Evolutionary conservation across 352 stramenopile species (phyloP).

Genomic region (Phytophthora cactorum): DNA sequence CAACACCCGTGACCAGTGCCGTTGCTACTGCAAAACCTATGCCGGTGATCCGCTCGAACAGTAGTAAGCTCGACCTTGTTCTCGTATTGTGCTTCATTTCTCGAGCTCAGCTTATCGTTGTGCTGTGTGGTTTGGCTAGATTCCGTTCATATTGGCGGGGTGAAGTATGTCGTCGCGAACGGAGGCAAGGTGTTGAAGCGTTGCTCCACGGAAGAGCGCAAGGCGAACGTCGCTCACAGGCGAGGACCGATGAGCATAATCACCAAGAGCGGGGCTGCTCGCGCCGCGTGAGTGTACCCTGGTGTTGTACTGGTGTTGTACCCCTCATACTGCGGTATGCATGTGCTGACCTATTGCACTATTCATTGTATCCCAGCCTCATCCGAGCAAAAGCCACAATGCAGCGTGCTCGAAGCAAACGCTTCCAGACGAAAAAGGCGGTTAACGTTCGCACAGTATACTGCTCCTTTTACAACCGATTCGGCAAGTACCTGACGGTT

Average conservation of each 20-base stretch:
- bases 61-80: constrained; percentile 10
- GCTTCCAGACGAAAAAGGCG: constrained; percentile 38
- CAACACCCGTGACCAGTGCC: not conserved
- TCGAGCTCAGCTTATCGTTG: constrained; percentile 2
- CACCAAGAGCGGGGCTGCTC: constrained; percentile 37
- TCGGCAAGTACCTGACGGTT: constrained; percentile 54
- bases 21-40: constrained; percentile 7
- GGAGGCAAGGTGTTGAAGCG: constrained; percentile 54
- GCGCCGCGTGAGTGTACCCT: constrained; percentile 42
- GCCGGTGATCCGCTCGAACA: constrained; percentile 22
- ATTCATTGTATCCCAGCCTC: constrained; percentile 26
- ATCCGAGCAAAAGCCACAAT: constrained; percentile 59
- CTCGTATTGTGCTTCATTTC: not conserved
- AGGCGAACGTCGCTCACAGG: constrained; percentile 11
- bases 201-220: constrained; percentile 36
- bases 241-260: constrained; percentile 27
- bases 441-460: constrained; percentile 68
- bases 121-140: constrained; percentile 28
- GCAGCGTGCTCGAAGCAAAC: constrained; percentile 52
- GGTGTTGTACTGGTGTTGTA: not conserved
- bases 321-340: not conserved
- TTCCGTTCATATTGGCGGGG: constrained; percentile 50
- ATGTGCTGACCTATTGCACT: constrained; percentile 3
- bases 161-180: constrained; percentile 53
- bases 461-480: constrained; percentile 85